Evolutionary conservation across 345 rosid genomes (phyloP).

Genomic region (Lepidium didymum): DNA sequence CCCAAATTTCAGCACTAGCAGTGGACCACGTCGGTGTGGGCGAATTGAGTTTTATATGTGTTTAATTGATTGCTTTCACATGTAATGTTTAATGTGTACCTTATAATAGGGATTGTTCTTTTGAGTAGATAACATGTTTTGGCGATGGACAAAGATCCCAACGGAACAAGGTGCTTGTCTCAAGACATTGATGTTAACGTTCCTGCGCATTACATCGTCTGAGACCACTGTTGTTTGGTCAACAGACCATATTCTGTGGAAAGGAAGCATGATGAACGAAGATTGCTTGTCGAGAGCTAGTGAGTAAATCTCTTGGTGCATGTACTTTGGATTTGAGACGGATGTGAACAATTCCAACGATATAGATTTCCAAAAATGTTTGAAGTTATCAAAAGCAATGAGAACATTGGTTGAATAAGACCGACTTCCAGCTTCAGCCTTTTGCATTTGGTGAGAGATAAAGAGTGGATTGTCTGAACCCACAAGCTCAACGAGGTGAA

Average conservation of each 20-base stretch:
- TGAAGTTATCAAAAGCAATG: slow-evolving; percentile 16
- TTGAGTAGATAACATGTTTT: not conserved
- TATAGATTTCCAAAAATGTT: slow-evolving; percentile 15
- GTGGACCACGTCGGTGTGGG: too few relatives aligned
- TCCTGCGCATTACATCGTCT: slow-evolving; percentile 24
- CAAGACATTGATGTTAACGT: slow-evolving; percentile 36
- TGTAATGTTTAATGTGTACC: not conserved
- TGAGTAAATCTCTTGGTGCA: slow-evolving; percentile 49
- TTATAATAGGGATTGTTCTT: not conserved
- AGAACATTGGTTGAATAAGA: slow-evolving; percentile 21
- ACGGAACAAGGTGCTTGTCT: slow-evolving; percentile 56
- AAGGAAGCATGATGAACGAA: slow-evolving; percentile 49
- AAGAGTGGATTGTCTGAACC: slow-evolving; percentile 26
- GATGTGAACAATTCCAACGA: slow-evolving; percentile 21
- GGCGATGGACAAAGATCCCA: slow-evolving; percentile 40
- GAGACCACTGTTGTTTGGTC: slow-evolving; percentile 29
- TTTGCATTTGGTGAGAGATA: slow-evolving; percentile 30
- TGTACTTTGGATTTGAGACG: slow-evolving; percentile 27
- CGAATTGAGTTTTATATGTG: too few relatives aligned
- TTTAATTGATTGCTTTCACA: too few relatives aligned
- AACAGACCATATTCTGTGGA: slow-evolving; percentile 42
- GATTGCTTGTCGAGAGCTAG: slow-evolving; percentile 41
- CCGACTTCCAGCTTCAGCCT: slow-evolving; percentile 15
- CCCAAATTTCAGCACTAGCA: too few relatives aligned
- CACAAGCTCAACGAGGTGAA: slow-evolving; percentile 27